Base-by-base conservation (phyloP, 257 asterid species). In the Echites panduratus region DNA sequence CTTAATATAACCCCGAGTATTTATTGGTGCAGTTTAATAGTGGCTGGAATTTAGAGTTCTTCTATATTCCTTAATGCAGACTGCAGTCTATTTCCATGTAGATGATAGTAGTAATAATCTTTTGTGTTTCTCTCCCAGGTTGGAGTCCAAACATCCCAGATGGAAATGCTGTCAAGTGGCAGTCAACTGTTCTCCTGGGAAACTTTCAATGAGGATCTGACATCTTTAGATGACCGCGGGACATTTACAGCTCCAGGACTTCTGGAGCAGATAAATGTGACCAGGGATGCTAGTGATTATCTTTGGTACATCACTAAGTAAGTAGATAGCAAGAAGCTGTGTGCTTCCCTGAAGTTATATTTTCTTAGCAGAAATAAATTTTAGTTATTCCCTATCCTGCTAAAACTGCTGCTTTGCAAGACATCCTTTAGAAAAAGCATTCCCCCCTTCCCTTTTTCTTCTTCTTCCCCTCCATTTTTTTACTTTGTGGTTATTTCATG, bases 221-320 rank as follows among this genome's bases (percentile, higher is more conserved):
- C 84, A 47, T 81, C 98, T 56, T 76, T 83, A 62, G 97, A 88
- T 45, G 98, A 85, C 75, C 67, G 91, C 76, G 81, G 95, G 66
- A 62, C 96, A n/a, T 90, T 95, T 75, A 81, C 96, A 0, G 76
- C 92, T 17, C 68, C 62, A 35, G 98, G 98, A 63, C 96, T 95
- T 73, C 66, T 95, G 83, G 99, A 95, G 75, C 99, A 95, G 80
- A 82, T 92, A 73, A 95, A 95, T 78, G 96, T 89, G 67, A 95
- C 99, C 2, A 86, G 96, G 82, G 99, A 95, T 78, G 56, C 87
- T 26, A 88, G 89, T 76, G 99, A 95, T 87, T 92, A 92, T 71
- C 91, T 95, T 53, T 79, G 83, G 83, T 79, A 79, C 71, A 79
- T 63, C 17, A 79, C 77, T 4, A 75, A 69, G 83, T 79, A 49